Evolutionary conservation across 441 rosid genomes (phyloP).

Genomic region (Jatropha multifida): DNA sequence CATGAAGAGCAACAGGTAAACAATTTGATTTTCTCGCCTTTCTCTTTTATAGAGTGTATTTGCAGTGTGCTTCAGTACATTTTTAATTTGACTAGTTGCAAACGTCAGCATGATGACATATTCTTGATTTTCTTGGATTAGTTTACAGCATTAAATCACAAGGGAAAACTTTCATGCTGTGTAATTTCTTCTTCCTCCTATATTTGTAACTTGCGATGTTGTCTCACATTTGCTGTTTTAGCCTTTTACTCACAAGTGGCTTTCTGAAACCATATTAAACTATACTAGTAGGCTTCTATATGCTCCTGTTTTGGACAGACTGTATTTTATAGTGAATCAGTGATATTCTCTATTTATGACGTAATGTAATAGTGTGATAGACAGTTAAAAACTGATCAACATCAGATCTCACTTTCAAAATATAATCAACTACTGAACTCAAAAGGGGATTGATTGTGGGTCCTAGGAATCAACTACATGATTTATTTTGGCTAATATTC

Average conservation of each 20-base stretch:
- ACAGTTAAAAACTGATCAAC: background rate
- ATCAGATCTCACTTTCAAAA: background rate
- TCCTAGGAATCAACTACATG: background rate
- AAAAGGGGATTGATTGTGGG: background rate
- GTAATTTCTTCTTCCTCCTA: background rate
- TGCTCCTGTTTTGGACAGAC: background rate
- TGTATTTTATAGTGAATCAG: background rate
- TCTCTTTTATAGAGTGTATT: background rate
- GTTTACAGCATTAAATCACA: background rate
- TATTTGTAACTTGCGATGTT: background rate
- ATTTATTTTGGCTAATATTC: background rate
- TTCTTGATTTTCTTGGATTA: background rate
- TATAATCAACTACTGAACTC: background rate
- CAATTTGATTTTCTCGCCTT: background rate
- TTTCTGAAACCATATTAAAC: background rate
- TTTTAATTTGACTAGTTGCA: background rate
- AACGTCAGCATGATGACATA: background rate
- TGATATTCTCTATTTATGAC: background rate
- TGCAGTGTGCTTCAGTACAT: background rate
- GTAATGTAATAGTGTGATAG: background rate
- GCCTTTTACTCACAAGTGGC: background rate
- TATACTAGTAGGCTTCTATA: background rate
- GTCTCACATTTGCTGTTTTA: background rate
- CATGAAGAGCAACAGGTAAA: constrained; percentile 62
- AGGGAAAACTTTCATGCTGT: background rate